phyloP scores from a whole-genome alignment of 2,329 filamentous ascomycete genomes.

The Fusarium sp. region DNA sequence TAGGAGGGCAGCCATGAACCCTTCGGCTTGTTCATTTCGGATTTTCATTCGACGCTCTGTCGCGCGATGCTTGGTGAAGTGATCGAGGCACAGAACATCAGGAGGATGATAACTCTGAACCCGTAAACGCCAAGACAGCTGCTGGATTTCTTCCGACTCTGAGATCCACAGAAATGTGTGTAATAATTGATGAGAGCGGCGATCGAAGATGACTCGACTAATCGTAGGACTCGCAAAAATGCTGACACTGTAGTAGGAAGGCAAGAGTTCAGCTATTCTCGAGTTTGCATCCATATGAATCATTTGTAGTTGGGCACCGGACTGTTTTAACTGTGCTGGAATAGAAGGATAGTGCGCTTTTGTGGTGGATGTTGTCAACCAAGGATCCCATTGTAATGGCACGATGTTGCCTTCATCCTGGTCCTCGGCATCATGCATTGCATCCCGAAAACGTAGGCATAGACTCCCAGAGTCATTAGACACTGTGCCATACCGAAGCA shows the following conservation, averaged over 20 bases:
- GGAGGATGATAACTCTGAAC: background rate
- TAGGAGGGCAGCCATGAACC: background rate
- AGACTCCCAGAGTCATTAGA: background rate
- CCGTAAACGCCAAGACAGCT: background rate
- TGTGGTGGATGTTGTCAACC: background rate
- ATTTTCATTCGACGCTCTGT: background rate
- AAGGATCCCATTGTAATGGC: background rate
- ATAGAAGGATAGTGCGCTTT: background rate
- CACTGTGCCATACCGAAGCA: background rate
- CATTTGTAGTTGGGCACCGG: background rate
- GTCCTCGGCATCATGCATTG: background rate
- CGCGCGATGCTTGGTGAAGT: background rate
- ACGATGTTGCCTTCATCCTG: background rate
- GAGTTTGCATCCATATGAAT: background rate
- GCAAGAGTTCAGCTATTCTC: background rate
- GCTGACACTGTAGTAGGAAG: background rate
- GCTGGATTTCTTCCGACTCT: background rate
- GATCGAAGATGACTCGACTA: background rate
- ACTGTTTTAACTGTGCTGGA: background rate
- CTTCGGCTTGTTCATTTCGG: background rate
- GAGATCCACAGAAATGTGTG: background rate
- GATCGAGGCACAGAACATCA: background rate
- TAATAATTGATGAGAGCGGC: background rate
- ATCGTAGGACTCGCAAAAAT: background rate
- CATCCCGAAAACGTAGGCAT: background rate